A percentile compares a stretch with the other conserved stretches of the same genome.
Evolutionary conservation across 2,329 filamentous ascomycete species (phyloP).

Genomic region (Phyllosticta citrichinensis): DNA sequence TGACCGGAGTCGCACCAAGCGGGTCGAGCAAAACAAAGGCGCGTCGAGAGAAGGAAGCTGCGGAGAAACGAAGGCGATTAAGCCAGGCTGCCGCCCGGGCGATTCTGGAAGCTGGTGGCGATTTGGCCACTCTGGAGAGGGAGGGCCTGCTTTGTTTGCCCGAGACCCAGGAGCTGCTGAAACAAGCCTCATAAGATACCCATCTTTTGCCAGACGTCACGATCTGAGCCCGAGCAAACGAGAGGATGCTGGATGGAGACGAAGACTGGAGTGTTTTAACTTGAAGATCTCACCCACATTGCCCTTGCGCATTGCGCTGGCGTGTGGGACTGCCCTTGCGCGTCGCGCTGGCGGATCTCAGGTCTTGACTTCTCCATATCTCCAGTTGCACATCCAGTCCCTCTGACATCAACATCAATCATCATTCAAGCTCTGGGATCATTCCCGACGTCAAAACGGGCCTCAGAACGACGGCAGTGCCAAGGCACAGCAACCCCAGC

Average conservation of each 20-base stretch:
- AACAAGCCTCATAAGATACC: background rate
- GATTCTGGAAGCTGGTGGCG: slow-evolving; percentile 60
- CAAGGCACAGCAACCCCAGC: no score
- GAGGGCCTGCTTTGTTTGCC: slow-evolving; percentile 26
- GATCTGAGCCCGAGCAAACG: background rate
- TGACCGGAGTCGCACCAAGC: slow-evolving; percentile 84
- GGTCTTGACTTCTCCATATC: background rate
- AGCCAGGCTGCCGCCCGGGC: slow-evolving; percentile 60
- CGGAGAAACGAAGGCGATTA: slow-evolving; percentile 61
- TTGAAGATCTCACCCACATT: background rate
- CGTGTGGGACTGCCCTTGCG: background rate
- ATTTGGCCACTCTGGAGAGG: slow-evolving; percentile 38
- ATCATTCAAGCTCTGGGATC: background rate
- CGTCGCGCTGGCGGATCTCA: background rate
- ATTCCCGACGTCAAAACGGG: no score
- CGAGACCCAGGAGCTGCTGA: slow-evolving; percentile 5
- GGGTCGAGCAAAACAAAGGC: slow-evolving; percentile 92
- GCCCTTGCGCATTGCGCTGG: background rate
- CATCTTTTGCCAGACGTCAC: background rate
- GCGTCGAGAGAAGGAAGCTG: slow-evolving; percentile 77
- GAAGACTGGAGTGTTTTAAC: background rate
- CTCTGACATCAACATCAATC: background rate
- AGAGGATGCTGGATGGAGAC: background rate
- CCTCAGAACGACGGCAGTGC: no score
- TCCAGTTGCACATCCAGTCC: background rate